These are phyloP conservation scores for Salvia sclarea DNA, from an alignment of 305 asterid species.

Conservation along the genomic window DNA sequence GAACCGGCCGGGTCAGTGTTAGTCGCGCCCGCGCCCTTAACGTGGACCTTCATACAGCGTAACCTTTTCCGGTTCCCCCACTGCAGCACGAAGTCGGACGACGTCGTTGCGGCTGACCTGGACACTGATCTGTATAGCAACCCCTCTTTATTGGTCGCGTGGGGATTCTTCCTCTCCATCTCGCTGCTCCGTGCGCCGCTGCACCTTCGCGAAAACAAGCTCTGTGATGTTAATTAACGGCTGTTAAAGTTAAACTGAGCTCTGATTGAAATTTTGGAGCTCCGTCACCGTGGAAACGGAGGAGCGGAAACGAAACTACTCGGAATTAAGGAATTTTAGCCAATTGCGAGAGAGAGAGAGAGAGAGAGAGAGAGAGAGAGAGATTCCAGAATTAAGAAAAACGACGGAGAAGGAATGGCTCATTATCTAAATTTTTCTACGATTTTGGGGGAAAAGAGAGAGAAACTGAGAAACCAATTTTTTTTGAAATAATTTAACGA, in stretches of 20 bases:
- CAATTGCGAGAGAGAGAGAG: neutral
- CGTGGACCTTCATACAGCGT: conserved; percentile 75
- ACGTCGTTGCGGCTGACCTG: conserved; percentile 54
- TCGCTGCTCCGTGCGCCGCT: conserved; percentile 34
- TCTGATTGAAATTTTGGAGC: conserved; percentile 1
- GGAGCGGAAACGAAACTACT: neutral
- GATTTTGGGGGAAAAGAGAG: neutral
- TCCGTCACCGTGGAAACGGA: neutral
- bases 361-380: neutral
- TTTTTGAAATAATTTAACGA: neutral
- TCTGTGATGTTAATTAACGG: conserved; percentile 29
- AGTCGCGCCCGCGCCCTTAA: conserved; percentile 33
- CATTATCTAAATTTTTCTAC: neutral
- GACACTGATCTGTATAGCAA: conserved; percentile 53
- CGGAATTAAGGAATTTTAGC: neutral
- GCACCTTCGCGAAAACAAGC: conserved; percentile 16
- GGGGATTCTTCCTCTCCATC: conserved; percentile 64
- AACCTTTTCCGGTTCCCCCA: conserved; percentile 84
- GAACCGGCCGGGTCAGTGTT: conserved; percentile 49
- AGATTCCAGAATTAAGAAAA: conserved; percentile 1
- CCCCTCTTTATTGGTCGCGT: conserved; percentile 50
- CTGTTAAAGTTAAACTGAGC: conserved; percentile 28
- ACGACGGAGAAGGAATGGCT: conserved; percentile 6
- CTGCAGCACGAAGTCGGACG: conserved; percentile 77
- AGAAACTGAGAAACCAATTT: neutral